These are phyloP conservation scores for Capsella bursapastoris DNA, from an alignment of 345 rosid species.

Conservation along the genomic window DNA sequence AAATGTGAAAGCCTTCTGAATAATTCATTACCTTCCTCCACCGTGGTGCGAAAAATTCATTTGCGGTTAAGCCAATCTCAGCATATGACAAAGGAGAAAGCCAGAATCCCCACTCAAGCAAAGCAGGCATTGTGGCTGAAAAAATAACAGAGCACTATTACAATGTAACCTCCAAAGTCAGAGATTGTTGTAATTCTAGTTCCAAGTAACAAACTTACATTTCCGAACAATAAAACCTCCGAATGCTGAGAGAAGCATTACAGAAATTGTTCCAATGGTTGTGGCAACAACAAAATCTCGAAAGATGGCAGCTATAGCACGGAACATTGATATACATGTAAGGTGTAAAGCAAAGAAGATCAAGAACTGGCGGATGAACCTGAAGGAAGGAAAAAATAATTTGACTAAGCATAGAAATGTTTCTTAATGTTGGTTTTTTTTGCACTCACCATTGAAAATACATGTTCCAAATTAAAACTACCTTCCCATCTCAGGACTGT, in stretches of 20 bases:
- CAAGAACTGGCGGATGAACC: constrained; percentile 65
- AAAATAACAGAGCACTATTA: constrained; percentile 22
- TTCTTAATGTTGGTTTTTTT: background rate
- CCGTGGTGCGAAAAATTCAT: constrained; percentile 68
- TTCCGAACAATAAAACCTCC: constrained; percentile 65
- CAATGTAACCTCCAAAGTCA: constrained; percentile 48
- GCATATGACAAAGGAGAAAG: constrained; percentile 70
- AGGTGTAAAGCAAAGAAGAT: constrained; percentile 57
- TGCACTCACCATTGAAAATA: background rate
- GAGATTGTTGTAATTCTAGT: background rate
- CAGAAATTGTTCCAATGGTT: constrained; percentile 47
- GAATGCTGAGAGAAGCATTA: constrained; percentile 53
- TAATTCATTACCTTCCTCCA: constrained; percentile 53
- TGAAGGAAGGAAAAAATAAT: constrained; percentile 12
- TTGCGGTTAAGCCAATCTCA: constrained; percentile 62
- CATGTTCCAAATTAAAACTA: constrained; percentile 11
- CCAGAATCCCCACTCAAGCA: constrained; percentile 81
- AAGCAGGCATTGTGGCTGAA: constrained; percentile 54
- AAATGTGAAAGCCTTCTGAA: background rate
- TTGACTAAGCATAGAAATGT: background rate
- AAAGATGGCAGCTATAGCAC: constrained; percentile 55
- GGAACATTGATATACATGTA: constrained; percentile 57
- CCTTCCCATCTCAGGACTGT: constrained; percentile 53
- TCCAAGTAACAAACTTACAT: constrained; percentile 37
- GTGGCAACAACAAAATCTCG: constrained; percentile 55